These are phyloP conservation scores for Micractinium conductrix DNA, from an alignment of 139 green algal genomes.

Conservation along the genomic window DNA sequence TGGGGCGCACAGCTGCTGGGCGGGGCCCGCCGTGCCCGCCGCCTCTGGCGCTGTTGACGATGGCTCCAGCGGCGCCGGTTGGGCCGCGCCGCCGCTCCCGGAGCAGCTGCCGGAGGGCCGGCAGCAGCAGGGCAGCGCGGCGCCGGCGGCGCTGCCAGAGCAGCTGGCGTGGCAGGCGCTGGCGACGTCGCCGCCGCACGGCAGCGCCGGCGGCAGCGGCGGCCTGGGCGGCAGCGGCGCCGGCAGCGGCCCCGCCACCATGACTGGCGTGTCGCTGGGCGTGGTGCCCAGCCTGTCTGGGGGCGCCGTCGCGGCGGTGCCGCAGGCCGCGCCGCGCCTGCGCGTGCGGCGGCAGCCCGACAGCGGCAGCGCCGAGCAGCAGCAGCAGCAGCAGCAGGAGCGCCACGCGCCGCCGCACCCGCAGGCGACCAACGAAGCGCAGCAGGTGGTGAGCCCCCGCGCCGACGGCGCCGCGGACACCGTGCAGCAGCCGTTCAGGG, in stretches of 20 bases:
- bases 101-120: too few species aligned
- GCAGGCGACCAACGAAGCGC: neutral
- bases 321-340: neutral
- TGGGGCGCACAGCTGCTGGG: neutral
- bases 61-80: too few species aligned
- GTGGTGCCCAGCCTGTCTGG: neutral
- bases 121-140: too few species aligned
- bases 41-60: neutral
- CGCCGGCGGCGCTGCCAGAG: neutral
- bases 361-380: too few species aligned
- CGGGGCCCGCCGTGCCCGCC: too few species aligned
- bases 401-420: too few species aligned
- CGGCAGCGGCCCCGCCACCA: neutral
- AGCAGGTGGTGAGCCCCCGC: neutral
- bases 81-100: too few species aligned
- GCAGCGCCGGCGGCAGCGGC: neutral
- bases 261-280: neutral
- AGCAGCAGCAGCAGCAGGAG: neutral
- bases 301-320: neutral
- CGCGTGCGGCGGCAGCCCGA: neutral
- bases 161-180: neutral
- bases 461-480: neutral
- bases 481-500: neutral
- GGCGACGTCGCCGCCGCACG: neutral
- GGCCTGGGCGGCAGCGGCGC: constrained; percentile 7